Evolutionary conservation across 768 basidiomycete genomes (phyloP).

Genomic region (Leccinum sublutescens): DNA sequence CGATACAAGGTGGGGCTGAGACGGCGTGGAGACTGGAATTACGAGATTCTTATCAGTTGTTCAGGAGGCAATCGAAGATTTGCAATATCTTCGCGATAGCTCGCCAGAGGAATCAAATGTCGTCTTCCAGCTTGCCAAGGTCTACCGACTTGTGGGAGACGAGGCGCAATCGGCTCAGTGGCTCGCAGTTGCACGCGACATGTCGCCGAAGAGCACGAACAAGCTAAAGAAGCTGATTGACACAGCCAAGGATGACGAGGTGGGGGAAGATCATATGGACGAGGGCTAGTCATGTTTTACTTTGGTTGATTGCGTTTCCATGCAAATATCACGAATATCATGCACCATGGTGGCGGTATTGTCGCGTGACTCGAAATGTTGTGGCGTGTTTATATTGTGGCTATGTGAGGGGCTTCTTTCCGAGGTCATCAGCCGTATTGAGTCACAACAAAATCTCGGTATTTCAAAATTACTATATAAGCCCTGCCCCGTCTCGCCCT

Average conservation of each 20-base stretch:
- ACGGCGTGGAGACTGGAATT: constrained; percentile 23
- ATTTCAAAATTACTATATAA: constrained; percentile 47
- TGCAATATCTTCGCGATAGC: constrained; percentile 74
- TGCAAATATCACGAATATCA: not conserved
- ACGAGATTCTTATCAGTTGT: constrained; percentile 23
- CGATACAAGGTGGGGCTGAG: constrained; percentile 66
- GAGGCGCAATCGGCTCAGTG: constrained; percentile 76
- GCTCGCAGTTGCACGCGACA: constrained; percentile 89
- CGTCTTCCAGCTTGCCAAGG: constrained; percentile 91
- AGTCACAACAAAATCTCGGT: constrained; percentile 34
- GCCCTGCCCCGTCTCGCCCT: constrained; percentile 24
- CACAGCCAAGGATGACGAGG: constrained; percentile 60
- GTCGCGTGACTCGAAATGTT: constrained; percentile 29
- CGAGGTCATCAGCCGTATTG: constrained; percentile 26
- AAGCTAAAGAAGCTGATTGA: constrained; percentile 81
- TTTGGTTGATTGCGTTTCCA: constrained; percentile 6
- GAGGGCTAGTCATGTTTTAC: constrained; percentile 41
- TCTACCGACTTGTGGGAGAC: constrained; percentile 81
- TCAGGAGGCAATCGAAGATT: constrained; percentile 77
- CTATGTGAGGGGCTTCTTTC: constrained; percentile 31
- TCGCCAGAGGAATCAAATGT: constrained; percentile 97
- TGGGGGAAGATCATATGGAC: constrained; percentile 67
- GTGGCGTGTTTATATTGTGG: constrained; percentile 25
- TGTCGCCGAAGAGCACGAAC: constrained; percentile 85
- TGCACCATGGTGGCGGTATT: constrained; percentile 16